A percentile compares a stretch with the other conserved stretches of the same genome.
These are phyloP conservation scores for Basipetospora chlamydospora DNA, from an alignment of 2,329 filamentous ascomycete genomes.

Conservation along the genomic window DNA sequence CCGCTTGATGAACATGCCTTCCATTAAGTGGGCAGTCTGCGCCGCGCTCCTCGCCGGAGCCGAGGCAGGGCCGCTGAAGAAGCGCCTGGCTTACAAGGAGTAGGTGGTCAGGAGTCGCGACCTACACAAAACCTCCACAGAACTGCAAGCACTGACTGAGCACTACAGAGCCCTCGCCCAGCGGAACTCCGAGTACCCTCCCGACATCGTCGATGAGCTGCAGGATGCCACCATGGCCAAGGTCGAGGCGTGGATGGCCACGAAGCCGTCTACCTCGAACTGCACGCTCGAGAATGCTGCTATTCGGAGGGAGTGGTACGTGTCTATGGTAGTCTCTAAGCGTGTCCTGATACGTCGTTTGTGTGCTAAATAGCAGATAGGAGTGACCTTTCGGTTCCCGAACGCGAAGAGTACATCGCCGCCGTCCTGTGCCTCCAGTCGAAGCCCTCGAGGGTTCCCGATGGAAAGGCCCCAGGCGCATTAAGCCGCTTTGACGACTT, in stretches of 20 bases:
- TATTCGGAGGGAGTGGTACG: slow-evolving; percentile 3
- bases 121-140: no score
- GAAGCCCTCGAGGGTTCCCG: slow-evolving; percentile 19
- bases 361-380: no score
- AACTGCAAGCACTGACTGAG: no score
- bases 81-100: no score
- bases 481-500: slow-evolving; percentile 34
- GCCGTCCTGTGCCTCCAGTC: slow-evolving; percentile 29
- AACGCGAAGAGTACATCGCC: slow-evolving; percentile 23
- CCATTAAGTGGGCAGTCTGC: no score
- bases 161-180: background rate
- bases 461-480: slow-evolving; percentile 23
- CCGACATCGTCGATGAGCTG: slow-evolving; percentile 9
- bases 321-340: background rate
- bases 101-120: no score
- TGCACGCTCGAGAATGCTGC: slow-evolving; percentile 9
- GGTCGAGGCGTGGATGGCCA: slow-evolving; percentile 7
- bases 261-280: slow-evolving; percentile 1
- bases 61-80: no score
- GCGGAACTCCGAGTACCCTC: slow-evolving; percentile 17
- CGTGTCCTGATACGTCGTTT: no score
- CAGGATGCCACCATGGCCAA: slow-evolving; percentile 8
- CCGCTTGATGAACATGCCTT: no score
- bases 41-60: no score
- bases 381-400: slow-evolving; percentile 12